Evolutionary conservation across 495 filamentous ascomycete species (phyloP).

Genomic region (Tuber brumale): DNA sequence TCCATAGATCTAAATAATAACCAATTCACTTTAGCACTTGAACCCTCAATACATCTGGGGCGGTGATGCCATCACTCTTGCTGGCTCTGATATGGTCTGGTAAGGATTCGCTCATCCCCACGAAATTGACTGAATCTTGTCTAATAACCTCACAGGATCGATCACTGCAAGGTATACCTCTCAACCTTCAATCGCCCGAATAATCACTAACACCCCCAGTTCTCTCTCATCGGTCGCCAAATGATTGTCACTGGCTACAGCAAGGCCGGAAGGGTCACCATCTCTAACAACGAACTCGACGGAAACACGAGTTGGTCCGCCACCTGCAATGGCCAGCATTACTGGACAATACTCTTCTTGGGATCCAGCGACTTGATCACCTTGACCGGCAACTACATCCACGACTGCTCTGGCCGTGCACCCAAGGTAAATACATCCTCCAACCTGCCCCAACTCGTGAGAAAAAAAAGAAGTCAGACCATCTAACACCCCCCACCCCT

Average conservation of each 20-base stretch:
- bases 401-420: constrained; percentile 51
- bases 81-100: constrained; percentile 42
- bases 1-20: constrained; percentile 1
- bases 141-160: constrained; percentile 27
- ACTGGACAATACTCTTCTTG: constrained; percentile 51
- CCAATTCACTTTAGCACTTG: constrained; percentile 38
- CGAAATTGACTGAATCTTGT: not conserved
- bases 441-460: not conserved
- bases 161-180: constrained; percentile 44
- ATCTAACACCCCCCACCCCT: not conserved
- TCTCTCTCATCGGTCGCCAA: constrained; percentile 48
- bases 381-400: constrained; percentile 48
- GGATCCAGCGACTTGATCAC: constrained; percentile 47
- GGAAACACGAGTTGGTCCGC: constrained; percentile 50
- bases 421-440: constrained; percentile 46
- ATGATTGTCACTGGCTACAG: constrained; percentile 44
- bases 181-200: constrained; percentile 17
- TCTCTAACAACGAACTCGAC: constrained; percentile 48
- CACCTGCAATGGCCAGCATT: constrained; percentile 52
- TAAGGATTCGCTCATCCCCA: not conserved
- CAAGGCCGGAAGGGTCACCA: constrained; percentile 44
- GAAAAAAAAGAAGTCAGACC: not conserved
- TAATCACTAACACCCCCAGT: constrained; percentile 31
- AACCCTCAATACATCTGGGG: constrained; percentile 47
- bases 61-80: constrained; percentile 44